A percentile compares a stretch with the other conserved stretches of the same genome.
Evolutionary conservation across 441 rosid genomes (phyloP).

Genomic region (Bocquillonia castaneifolia): DNA sequence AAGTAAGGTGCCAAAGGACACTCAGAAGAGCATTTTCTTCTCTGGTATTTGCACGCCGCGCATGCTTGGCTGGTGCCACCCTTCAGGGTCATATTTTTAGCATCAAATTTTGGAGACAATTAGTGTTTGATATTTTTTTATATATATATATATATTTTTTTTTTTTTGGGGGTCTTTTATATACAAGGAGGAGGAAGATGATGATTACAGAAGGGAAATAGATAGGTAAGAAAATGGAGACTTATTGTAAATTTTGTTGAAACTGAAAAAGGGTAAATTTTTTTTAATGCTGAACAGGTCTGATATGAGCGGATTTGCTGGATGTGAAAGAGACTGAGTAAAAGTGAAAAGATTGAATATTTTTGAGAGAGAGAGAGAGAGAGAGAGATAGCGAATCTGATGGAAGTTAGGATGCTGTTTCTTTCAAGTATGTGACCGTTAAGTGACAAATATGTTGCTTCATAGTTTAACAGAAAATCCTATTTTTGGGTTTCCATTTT

Average conservation of each 20-base stretch:
- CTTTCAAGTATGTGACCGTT: slow-evolving; percentile 16
- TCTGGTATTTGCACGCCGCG: slow-evolving; percentile 86
- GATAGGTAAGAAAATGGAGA: not conserved
- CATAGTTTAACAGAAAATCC: slow-evolving; percentile 7
- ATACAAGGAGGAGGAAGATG: not conserved
- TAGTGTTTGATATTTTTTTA: not conserved
- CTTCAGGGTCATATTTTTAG: slow-evolving; percentile 63
- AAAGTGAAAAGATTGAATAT: slow-evolving; percentile 21
- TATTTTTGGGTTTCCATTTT: slow-evolving; percentile 3
- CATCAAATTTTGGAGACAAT: slow-evolving; percentile 17
- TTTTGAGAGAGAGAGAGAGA: slow-evolving; percentile 4
- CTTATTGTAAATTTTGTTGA: no score
- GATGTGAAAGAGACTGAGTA: slow-evolving; percentile 39
- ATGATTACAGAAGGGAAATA: slow-evolving; percentile 1
- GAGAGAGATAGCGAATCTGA: slow-evolving; percentile 17
- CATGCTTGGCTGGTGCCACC: slow-evolving; percentile 86
- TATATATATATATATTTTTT: no score
- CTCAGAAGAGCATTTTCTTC: slow-evolving; percentile 59
- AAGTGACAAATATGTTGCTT: slow-evolving; percentile 28
- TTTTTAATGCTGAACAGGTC: slow-evolving; percentile 38
- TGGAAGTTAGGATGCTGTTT: slow-evolving; percentile 6
- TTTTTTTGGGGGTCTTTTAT: no score
- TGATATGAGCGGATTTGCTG: slow-evolving; percentile 45
- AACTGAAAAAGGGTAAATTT: slow-evolving; percentile 31
- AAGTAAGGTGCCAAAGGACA: slow-evolving; percentile 76